phyloP scores from a whole-genome alignment of 2,329 filamentous ascomycete genomes.

The Helicocarpus griseus region DNA sequence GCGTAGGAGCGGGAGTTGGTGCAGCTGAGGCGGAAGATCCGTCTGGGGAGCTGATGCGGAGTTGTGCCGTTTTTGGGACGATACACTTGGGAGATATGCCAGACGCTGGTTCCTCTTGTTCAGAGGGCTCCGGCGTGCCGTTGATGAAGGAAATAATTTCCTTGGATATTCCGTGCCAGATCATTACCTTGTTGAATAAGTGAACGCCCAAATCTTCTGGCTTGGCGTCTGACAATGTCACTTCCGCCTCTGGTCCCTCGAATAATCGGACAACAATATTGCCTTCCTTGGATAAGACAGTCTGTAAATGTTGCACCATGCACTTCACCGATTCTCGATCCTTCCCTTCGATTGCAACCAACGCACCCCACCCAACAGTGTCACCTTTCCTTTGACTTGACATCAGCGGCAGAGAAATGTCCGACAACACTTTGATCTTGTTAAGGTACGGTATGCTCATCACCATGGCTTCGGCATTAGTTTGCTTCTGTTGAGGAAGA shows the following conservation, averaged over 20 bases:
- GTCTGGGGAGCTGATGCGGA: constrained; percentile 23
- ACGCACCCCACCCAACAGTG: constrained; percentile 54
- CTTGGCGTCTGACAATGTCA: constrained; percentile 10
- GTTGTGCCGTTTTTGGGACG: constrained; percentile 21
- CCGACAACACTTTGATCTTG: constrained; percentile 67
- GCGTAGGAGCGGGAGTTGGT: constrained; percentile 8
- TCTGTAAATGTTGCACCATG: constrained; percentile 56
- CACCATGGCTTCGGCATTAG: constrained; percentile 56
- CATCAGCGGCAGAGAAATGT: constrained; percentile 61
- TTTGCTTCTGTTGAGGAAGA: constrained; percentile 28
- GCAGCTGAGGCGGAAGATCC: constrained; percentile 18
- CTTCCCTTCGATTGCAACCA: constrained; percentile 76
- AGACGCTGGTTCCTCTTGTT: constrained; percentile 15
- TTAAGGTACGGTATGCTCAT: constrained; percentile 64
- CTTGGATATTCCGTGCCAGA: constrained; percentile 66
- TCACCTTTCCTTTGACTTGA: constrained; percentile 20
- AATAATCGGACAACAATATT: constrained; percentile 43
- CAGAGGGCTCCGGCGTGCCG: constrained; percentile 11
- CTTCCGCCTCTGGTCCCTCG: constrained; percentile 32
- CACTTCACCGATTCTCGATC: constrained; percentile 53
- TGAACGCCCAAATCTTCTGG: constrained; percentile 31
- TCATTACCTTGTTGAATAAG: constrained; percentile 59
- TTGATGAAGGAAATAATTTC: constrained; percentile 57
- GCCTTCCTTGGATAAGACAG: constrained; percentile 42
- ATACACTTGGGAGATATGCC: constrained; percentile 25